Evolutionary conservation across 139 green algal species (phyloP).

Genomic region (Tetradesmus lagerheimii): DNA sequence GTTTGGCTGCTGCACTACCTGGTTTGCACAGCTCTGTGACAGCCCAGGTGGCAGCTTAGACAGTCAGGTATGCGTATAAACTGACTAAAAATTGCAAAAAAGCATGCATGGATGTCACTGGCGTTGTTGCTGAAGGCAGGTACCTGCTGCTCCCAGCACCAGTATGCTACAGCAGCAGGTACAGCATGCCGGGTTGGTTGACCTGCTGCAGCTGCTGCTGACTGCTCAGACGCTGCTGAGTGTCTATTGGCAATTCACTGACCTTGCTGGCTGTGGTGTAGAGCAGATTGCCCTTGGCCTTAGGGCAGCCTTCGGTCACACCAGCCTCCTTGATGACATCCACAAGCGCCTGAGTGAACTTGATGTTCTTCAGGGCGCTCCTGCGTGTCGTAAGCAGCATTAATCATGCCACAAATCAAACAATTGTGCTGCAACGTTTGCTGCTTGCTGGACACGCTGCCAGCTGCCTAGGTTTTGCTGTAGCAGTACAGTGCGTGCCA

Average conservation of each 20-base stretch:
- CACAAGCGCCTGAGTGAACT: conserved; percentile 77
- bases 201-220: not conserved
- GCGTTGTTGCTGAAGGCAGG: not conserved
- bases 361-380: conserved; percentile 80
- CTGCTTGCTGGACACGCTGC: not conserved
- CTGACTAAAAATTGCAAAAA: not conserved
- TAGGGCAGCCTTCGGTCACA: conserved; percentile 73
- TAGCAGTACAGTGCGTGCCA: conserved; percentile 1
- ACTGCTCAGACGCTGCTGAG: not conserved
- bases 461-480: conserved; percentile 26
- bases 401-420: not conserved
- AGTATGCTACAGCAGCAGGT: not conserved
- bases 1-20: too few species aligned
- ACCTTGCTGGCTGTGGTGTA: conserved; percentile 87
- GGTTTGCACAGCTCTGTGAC: too few species aligned
- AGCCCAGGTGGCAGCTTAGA: too few species aligned
- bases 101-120: too few species aligned
- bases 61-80: too few species aligned
- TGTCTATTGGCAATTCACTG: not conserved
- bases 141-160: not conserved
- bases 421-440: not conserved
- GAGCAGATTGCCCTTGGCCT: conserved; percentile 82
- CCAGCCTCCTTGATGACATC: conserved; percentile 84
- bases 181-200: too few species aligned
- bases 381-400: conserved; percentile 59